Conservation (phyloP, 129 eudicot species). For the Pittosporum tobira region DNA sequence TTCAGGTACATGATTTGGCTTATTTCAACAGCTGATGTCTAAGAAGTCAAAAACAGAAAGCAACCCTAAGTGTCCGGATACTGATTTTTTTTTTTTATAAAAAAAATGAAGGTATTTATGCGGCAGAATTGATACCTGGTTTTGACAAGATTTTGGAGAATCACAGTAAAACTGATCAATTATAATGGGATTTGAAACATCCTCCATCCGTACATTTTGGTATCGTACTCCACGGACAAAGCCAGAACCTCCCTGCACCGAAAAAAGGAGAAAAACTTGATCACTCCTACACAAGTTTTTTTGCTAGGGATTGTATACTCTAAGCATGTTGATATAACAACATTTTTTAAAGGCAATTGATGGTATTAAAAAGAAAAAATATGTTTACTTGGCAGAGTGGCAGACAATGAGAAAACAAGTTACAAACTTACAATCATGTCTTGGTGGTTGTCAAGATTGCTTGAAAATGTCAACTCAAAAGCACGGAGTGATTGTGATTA, state of each 20-base stretch:
- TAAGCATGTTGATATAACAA: not conserved
- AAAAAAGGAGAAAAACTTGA: not conserved
- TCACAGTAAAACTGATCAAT: conserved; percentile 96
- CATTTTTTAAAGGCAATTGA: no score
- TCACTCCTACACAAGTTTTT: not conserved
- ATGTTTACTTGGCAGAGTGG: no score
- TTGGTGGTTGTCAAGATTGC: no score
- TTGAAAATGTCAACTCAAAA: no score
- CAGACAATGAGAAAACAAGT: no score
- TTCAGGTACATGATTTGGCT: conserved; percentile 80
- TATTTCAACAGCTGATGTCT: conserved; percentile 89
- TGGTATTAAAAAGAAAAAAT: no score
- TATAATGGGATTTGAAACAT: conserved; percentile 85
- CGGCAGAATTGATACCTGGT: conserved; percentile 44
- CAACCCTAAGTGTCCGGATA: not conserved
- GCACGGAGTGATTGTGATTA: no score
- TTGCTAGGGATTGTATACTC: no score
- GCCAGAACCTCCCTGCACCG: conserved; percentile 89
- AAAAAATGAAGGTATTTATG: not conserved
- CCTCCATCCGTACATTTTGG: conserved; percentile 76
- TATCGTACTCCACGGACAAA: conserved; percentile 66
- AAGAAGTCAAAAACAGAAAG: not conserved
- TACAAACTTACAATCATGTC: no score
- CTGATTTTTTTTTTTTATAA: no score
- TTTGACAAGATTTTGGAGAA: conserved; percentile 73